Percentiles rank a stretch among this genome's conserved stretches.
phyloP scores from a whole-genome alignment of 78 protist genomes.

The Pelomyxa schiedti region DNA sequence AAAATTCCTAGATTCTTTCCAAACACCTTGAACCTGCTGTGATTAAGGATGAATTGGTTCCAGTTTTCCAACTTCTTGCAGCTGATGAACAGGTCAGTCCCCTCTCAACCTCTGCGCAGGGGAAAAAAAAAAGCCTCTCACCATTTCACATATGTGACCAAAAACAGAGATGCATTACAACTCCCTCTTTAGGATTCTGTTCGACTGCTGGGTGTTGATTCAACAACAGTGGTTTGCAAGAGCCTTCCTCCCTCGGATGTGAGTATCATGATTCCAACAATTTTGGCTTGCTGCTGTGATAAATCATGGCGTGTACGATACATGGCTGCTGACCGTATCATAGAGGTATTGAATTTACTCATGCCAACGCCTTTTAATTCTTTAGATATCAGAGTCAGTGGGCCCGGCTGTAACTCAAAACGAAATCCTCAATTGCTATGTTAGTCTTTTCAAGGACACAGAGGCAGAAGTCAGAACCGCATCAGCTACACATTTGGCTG shows the following conservation, averaged over 20 bases:
- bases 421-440: conserved; percentile 18
- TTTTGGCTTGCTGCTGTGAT: conserved; percentile 53
- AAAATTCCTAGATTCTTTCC: conserved; percentile 53
- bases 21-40: conserved; percentile 35
- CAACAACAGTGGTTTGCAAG: conserved; percentile 56
- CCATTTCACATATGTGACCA: no score
- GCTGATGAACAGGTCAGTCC: conserved; percentile 92
- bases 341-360: no score
- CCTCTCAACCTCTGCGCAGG: no score
- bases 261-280: conserved; percentile 50
- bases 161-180: no score
- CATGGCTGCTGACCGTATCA: conserved; percentile 90
- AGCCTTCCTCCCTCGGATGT: conserved; percentile 55
- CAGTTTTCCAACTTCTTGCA: conserved; percentile 54
- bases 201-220: conserved; percentile 85
- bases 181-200: no score
- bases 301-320: conserved; percentile 94
- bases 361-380: no score
- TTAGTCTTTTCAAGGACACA: conserved; percentile 68
- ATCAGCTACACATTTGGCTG: conserved; percentile 71
- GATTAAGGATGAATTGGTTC: conserved; percentile 61
- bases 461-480: conserved; percentile 96
- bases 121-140: no score
- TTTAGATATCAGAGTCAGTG: no score
- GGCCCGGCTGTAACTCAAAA: no score